These are phyloP conservation scores for Hymenoscyphus fructigenus DNA, from an alignment of 2,329 filamentous ascomycete species.

Conservation along the genomic window DNA sequence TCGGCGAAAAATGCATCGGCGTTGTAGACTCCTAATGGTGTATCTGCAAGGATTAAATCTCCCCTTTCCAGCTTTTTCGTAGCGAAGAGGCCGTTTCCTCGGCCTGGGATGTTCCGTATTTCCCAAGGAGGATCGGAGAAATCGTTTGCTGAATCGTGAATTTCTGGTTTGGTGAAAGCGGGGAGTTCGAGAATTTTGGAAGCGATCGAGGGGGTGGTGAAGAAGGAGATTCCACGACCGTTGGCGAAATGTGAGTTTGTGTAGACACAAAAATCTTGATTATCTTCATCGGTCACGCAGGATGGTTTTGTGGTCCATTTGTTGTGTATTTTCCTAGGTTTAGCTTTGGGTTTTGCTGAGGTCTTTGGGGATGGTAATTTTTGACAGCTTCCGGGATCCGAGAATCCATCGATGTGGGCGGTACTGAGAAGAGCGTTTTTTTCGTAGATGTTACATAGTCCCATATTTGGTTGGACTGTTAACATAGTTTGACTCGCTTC, in stretches of 20 bases:
- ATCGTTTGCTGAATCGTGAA: constrained; percentile 25
- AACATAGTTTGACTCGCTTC: constrained; percentile 9
- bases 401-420: constrained; percentile 6
- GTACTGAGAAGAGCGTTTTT: constrained; percentile 1
- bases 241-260: constrained; percentile 31
- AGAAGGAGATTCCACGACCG: constrained; percentile 32
- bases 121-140: constrained; percentile 29
- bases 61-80: constrained; percentile 28
- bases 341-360: constrained; percentile 6
- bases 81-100: constrained; percentile 33
- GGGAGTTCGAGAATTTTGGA: constrained; percentile 21
- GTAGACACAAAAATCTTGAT: constrained; percentile 30
- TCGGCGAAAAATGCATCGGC: constrained; percentile 29
- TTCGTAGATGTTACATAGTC: neutral
- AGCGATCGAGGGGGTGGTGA: constrained; percentile 29
- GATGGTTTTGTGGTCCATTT: constrained; percentile 27
- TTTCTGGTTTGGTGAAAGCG: constrained; percentile 20
- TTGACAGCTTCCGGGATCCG: constrained; percentile 1
- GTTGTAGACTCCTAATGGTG: constrained; percentile 30
- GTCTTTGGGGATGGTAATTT: neutral
- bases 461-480: neutral
- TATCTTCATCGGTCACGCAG: constrained; percentile 23
- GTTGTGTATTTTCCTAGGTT: neutral
- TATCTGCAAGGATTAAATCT: constrained; percentile 28
- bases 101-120: constrained; percentile 26